Percentiles rank a stretch among this genome's conserved stretches.
Evolutionary conservation across 2,329 filamentous ascomycete species (phyloP).

Genomic region (Exophiala sp.): DNA sequence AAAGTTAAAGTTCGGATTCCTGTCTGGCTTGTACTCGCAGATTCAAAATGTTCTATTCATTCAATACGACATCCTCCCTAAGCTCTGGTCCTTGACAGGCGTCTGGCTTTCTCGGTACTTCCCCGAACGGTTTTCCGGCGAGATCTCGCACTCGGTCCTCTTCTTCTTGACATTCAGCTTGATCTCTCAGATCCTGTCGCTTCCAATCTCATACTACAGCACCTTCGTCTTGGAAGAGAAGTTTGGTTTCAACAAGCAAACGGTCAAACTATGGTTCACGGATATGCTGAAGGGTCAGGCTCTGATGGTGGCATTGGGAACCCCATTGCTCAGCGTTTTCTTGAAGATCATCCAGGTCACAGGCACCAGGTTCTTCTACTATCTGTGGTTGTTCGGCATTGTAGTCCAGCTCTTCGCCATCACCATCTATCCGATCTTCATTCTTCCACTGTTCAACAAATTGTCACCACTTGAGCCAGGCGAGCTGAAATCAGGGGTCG

Average conservation of each 20-base stretch:
- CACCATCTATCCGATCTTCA: constrained; percentile 90
- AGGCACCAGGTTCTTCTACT: constrained; percentile 93
- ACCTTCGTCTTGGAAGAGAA: constrained; percentile 94
- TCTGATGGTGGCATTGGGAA: constrained; percentile 70
- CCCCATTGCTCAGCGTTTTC: constrained; percentile 86
- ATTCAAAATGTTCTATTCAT: constrained; percentile 84
- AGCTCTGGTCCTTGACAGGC: constrained; percentile 80
- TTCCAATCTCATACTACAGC: constrained; percentile 83
- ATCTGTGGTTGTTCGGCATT: constrained; percentile 89
- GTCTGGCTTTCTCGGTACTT: constrained; percentile 66
- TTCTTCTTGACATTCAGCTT: constrained; percentile 85
- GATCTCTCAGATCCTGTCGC: constrained; percentile 68
- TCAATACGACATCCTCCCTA: constrained; percentile 83
- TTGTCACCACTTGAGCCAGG: constrained; percentile 85
- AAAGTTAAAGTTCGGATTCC: constrained; percentile 83
- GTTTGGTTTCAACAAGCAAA: constrained; percentile 99
- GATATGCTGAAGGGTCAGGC: constrained; percentile 90
- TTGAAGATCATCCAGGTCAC: constrained; percentile 91
- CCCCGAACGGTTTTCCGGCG: constrained; percentile 73
- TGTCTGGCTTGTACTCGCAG: constrained; percentile 76
- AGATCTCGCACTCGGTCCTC: constrained; percentile 87
- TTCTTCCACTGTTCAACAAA: constrained; percentile 96
- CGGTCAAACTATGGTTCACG: constrained; percentile 74
- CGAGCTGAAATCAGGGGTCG: constrained; percentile 78
- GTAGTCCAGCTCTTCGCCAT: constrained; percentile 89